Evolutionary conservation across 179 eudicot genomes (phyloP), one percentile per base, ranked within the genome.

Genomic region (Spinacia oleracea): DNA sequence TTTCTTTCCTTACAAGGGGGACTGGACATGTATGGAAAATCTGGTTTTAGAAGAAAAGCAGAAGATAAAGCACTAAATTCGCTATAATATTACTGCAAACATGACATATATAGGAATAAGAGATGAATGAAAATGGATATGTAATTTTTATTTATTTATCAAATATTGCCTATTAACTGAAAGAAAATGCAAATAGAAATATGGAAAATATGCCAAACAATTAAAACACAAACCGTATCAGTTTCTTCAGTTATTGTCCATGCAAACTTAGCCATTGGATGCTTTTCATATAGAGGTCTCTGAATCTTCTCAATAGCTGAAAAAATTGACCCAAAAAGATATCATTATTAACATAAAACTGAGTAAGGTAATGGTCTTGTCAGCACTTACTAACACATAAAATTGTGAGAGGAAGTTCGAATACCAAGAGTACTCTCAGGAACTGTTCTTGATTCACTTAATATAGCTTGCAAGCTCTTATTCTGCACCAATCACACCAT

Each of bases 251-350:
- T 87, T 32, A 89, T 63, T 29, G 98, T 95, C 98, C 93, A 95
- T n/a, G 98, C 81, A 84, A 95, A 95, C 83, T 91, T 95, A 59
- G 87, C 85, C 98, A 95, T 95, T 50, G 98, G 98, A 78, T 95
- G 98, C 89, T 89, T 95, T 83, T 84, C 89, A 75, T 95, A 95
- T 84, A 95, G 81, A 83, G 98, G 98, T 84, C 87, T 89, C 87
- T 81, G 91, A 75, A 89, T 88, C 80, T 90, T 93, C 56, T 89
- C 93, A 76, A 93, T 84, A 46, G 89, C 98, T 95, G 86, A 74
- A 77, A 84, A 46, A 71, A 48, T 62, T 46, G 60, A 73, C 43
- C 63, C 67, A 43, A 70, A n/a, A n/a, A 21, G 10, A 29, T 14
- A 12, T 58, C 60, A 77, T 68, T 25, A 27, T 55, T 38, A 69